These are phyloP conservation scores for Pholiota conissans DNA, from an alignment of 768 basidiomycete genomes.

Conservation along the genomic window DNA sequence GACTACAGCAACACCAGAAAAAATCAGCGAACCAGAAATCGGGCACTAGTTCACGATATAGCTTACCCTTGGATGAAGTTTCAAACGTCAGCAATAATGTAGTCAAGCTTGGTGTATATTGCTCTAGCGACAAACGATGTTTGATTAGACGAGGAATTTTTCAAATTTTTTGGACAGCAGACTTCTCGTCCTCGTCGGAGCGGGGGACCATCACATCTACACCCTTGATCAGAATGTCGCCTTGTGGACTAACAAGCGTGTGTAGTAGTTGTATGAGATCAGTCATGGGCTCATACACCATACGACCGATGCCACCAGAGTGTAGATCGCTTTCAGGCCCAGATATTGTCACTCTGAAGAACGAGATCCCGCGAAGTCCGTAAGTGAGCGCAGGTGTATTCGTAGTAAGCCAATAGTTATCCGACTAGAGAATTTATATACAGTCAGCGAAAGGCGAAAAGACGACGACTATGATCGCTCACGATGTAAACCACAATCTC, in stretches of 20 bases:
- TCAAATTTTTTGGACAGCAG: neutral
- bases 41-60: no score
- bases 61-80: no score
- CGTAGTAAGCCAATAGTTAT: conserved; percentile 93
- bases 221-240: conserved; percentile 85
- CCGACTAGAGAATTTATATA: conserved; percentile 48
- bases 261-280: conserved; percentile 84
- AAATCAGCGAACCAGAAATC: no score
- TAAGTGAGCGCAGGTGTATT: conserved; percentile 83
- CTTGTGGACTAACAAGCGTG: conserved; percentile 76
- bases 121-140: conserved; percentile 34
- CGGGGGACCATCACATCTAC: conserved; percentile 82
- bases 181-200: conserved; percentile 74
- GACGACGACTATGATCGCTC: conserved; percentile 33
- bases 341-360: conserved; percentile 79
- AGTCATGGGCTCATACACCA: conserved; percentile 91
- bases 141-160: no score
- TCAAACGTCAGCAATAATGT: conserved; percentile 70
- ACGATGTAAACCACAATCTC: conserved; percentile 95
- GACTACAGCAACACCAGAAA: no score
- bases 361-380: conserved; percentile 84
- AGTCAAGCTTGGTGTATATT: conserved; percentile 76
- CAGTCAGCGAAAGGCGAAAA: neutral
- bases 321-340: conserved; percentile 90
- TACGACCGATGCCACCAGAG: conserved; percentile 83